Evolutionary conservation across 2,329 filamentous ascomycete genomes (phyloP).

Genomic region (Coniosporium tulheliwenetii): DNA sequence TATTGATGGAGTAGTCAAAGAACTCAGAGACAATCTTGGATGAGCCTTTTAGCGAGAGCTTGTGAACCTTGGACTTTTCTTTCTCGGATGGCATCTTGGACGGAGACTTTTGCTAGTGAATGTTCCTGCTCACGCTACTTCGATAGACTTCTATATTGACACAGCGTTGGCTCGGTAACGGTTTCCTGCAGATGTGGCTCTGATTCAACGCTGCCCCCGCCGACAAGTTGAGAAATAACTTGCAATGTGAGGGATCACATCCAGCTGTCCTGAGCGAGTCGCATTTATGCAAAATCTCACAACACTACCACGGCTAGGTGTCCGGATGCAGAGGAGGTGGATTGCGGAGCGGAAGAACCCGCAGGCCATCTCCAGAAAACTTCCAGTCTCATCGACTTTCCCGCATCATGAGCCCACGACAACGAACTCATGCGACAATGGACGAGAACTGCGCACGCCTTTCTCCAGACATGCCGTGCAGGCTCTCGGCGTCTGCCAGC

Average conservation of each 20-base stretch:
- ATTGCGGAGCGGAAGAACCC: no score
- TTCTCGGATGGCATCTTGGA: constrained; percentile 29
- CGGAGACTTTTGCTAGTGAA: neutral
- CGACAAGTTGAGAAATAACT: no score
- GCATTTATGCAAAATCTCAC: no score
- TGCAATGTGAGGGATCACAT: no score
- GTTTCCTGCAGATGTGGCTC: neutral
- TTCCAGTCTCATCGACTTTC: no score
- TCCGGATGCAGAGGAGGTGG: no score
- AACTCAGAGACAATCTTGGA: constrained; percentile 91
- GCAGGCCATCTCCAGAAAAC: no score
- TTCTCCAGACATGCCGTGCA: neutral
- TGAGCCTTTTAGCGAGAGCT: constrained; percentile 71
- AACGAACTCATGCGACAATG: constrained; percentile 2
- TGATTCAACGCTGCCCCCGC: no score
- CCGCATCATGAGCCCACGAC: neutral
- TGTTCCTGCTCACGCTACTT: no score
- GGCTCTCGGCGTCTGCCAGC: constrained; percentile 1
- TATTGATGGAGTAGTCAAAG: constrained; percentile 97
- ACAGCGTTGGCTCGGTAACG: constrained; percentile 3
- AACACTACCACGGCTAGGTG: no score
- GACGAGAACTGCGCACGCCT: neutral
- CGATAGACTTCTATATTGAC: neutral
- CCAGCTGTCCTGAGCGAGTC: no score
- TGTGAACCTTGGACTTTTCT: constrained; percentile 81